phyloP scores from a whole-genome alignment of 345 rosid genomes.

The Eucalyptus sp. region DNA sequence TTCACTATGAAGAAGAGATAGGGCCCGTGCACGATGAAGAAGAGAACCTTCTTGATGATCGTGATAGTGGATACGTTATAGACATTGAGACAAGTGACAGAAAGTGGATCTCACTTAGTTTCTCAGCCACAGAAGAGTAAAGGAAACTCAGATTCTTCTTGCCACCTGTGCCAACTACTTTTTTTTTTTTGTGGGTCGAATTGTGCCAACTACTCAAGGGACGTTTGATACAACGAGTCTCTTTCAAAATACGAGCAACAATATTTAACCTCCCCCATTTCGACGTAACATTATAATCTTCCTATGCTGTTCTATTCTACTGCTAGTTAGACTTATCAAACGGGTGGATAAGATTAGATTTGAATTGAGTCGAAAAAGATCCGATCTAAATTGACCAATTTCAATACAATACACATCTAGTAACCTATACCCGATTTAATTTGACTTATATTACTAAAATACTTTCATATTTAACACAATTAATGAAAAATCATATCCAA shows the following conservation, averaged over 20 bases:
- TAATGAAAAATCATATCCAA: not conserved
- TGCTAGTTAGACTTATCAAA: too few species aligned
- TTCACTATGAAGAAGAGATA: not conserved
- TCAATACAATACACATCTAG: too few species aligned
- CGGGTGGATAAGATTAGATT: not conserved
- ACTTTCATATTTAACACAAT: too few species aligned
- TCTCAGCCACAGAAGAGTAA: not conserved
- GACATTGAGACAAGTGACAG: not conserved
- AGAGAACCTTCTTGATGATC: not conserved
- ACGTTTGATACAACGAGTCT: not conserved
- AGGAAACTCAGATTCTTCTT: not conserved
- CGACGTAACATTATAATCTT: not conserved
- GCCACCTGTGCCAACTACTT: not conserved
- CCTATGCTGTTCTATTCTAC: not conserved
- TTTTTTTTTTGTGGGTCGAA: too few species aligned
- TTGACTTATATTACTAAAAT: not conserved
- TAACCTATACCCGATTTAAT: too few species aligned
- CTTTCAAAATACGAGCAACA: not conserved
- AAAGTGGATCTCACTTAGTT: not conserved
- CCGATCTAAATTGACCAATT: too few species aligned
- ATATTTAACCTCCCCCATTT: not conserved
- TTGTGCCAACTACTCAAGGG: not conserved
- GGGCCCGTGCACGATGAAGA: not conserved
- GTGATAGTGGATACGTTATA: not conserved
- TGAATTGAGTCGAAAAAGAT: not conserved